Evolutionary conservation across 73 alveolate genomes (phyloP).

Genomic region (Halteria grandinella): DNA sequence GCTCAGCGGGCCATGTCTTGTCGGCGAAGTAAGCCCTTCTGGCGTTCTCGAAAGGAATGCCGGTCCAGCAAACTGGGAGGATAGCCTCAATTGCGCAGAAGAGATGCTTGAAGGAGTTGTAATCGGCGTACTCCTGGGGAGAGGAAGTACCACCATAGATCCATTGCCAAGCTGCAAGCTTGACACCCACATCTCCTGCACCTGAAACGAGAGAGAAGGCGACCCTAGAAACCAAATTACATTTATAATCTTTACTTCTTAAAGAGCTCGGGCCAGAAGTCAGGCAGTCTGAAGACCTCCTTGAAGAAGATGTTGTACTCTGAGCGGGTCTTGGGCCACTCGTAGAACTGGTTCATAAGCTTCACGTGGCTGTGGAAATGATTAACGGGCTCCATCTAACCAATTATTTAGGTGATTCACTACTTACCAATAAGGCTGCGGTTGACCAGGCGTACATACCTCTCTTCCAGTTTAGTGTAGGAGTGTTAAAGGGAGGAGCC

Average conservation of each 20-base stretch:
- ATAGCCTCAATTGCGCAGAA: constrained; percentile 60
- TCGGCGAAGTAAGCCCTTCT: constrained; percentile 85
- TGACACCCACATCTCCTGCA: constrained; percentile 55
- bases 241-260: constrained; percentile 23
- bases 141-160: constrained; percentile 68
- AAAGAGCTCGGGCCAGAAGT: constrained; percentile 62
- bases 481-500: constrained; percentile 40
- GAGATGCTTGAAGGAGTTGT: constrained; percentile 56
- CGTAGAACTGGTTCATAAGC: constrained; percentile 53
- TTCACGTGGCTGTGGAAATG: constrained; percentile 51
- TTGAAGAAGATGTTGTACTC: constrained; percentile 67
- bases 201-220: constrained; percentile 34
- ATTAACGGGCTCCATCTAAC: constrained; percentile 48
- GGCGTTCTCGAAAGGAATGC: constrained; percentile 79
- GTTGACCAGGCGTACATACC: constrained; percentile 48
- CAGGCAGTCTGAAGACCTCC: constrained; percentile 68
- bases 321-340: constrained; percentile 64
- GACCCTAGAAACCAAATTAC: constrained; percentile 1
- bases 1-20: constrained; percentile 83
- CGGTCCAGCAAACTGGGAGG: constrained; percentile 64
- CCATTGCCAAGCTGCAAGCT: constrained; percentile 66
- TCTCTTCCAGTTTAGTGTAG: constrained; percentile 38
- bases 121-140: constrained; percentile 68
- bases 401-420: background rate
- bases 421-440: constrained; percentile 28